Percentiles rank a stretch among this genome's conserved stretches.
Conservation (phyloP, 1,284 basidiomycete genomes). For the Amylostereum areolatum region DNA sequence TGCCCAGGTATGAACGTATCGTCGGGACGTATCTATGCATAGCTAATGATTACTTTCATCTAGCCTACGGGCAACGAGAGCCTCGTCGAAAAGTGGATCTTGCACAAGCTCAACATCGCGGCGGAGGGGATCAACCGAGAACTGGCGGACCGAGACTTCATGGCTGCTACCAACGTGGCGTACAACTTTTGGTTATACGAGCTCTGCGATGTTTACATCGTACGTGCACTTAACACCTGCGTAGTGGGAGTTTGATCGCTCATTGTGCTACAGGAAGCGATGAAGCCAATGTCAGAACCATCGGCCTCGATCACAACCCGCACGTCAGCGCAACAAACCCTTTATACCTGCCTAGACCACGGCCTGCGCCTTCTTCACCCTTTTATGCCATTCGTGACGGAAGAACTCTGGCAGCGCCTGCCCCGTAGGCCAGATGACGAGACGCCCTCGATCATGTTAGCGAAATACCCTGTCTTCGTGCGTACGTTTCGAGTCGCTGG, state of each 20-base stretch:
- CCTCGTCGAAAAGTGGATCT: slow-evolving; percentile 92
- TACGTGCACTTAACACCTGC: slow-evolving; percentile 30
- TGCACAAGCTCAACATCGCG: slow-evolving; percentile 90
- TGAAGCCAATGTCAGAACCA: slow-evolving; percentile 93
- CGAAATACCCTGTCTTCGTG: slow-evolving; percentile 77
- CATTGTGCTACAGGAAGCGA: slow-evolving; percentile 67
- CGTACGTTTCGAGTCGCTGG: slow-evolving; percentile 23
- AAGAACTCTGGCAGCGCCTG: slow-evolving; percentile 97
- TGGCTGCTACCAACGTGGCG: slow-evolving; percentile 79
- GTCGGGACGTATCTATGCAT: neutral
- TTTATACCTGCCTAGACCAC: slow-evolving; percentile 92
- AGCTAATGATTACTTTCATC: neutral
- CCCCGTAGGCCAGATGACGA: slow-evolving; percentile 80
- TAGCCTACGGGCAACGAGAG: slow-evolving; percentile 87
- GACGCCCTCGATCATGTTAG: slow-evolving; percentile 86
- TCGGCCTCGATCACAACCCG: slow-evolving; percentile 57
- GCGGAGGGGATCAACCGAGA: slow-evolving; percentile 72
- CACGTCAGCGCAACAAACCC: slow-evolving; percentile 88
- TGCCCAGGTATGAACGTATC: slow-evolving; percentile 47
- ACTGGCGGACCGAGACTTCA: slow-evolving; percentile 85
- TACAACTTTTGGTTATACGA: slow-evolving; percentile 99
- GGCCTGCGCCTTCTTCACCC: slow-evolving; percentile 92
- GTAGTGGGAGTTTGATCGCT: slow-evolving; percentile 1
- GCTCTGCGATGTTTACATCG: slow-evolving; percentile 97
- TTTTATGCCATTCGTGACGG: slow-evolving; percentile 99